phyloP scores from a whole-genome alignment of 1,284 basidiomycete species.

The Puccinia novopanici region DNA sequence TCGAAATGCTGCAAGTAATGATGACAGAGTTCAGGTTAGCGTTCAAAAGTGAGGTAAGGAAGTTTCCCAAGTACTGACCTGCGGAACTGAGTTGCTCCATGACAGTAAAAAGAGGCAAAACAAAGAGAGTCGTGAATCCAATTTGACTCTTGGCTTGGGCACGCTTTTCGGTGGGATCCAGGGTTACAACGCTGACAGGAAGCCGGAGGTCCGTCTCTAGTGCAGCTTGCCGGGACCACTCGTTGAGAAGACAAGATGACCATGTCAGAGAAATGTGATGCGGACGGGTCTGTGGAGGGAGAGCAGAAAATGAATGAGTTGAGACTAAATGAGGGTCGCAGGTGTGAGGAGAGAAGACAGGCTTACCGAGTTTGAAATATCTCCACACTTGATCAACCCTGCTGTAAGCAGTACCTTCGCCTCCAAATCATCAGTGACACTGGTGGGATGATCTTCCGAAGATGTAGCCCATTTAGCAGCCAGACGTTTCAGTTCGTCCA shows the following conservation, averaged over 20 bases:
- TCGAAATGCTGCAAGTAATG: conserved; percentile 20
- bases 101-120: conserved; percentile 76
- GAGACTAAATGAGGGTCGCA: conserved; percentile 57
- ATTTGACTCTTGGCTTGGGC: conserved; percentile 79
- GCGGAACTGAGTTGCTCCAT: conserved; percentile 59
- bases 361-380: conserved; percentile 87
- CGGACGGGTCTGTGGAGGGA: conserved; percentile 73
- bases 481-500: conserved; percentile 67
- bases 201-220: conserved; percentile 76
- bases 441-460: conserved; percentile 54
- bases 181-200: conserved; percentile 68
- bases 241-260: conserved; percentile 79
- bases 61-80: neutral
- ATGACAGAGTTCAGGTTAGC: neutral
- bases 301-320: conserved; percentile 13
- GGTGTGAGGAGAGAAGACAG: neutral
- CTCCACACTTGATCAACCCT: conserved; percentile 88
- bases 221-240: conserved; percentile 83
- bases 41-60: neutral
- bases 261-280: conserved; percentile 83
- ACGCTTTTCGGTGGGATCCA: conserved; percentile 60
- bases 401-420: conserved; percentile 78
- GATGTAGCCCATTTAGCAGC: conserved; percentile 51
- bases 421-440: conserved; percentile 59
- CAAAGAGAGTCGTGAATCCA: conserved; percentile 82